Base-by-base conservation (phyloP, 345 rosid genomes). In the Sonneratia alba region DNA sequence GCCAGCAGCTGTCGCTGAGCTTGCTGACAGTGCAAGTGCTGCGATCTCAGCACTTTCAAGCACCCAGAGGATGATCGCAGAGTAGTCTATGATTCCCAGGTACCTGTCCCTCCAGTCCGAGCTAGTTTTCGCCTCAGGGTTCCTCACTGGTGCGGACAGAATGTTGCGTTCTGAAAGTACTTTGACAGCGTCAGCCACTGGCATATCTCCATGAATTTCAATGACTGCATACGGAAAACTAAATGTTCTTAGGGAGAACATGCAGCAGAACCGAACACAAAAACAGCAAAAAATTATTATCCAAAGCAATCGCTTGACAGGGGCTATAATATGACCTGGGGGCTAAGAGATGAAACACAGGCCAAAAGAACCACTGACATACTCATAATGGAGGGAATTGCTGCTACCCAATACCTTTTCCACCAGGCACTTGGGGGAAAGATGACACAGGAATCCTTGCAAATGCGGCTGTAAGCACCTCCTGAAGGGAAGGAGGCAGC, bases 21-120 rank as follows among this genome's bases (percentile, higher is more conserved):
- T 77, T 21, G 93, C 87, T 14, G 96, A 85, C 48, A 93, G 73
- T 18, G 93, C 89, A 68, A 84, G 80, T 1, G 96, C 96, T 2
- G 92, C 97, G 13, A 91, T 77, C 16, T 88, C 93, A 5, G 97
- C 96, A 64, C 86, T 87, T 79, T 93, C 96, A 3, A 93, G 53
- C 49, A 88, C 96, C 97, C 98, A 88, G 55, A 89, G 85, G 81
- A 89, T 78, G 64, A 93, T 78, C 0, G 89, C 88, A 0, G 97
- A 79, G 79, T 93, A 91, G 70, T 91, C 98, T 67, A 93, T 79
- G 75, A 88, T 85, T 55, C 97, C 97, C 8, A 91, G 65, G 75
- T 89, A 93, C 77, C 87, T 81, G 2, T 93, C 84, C 82, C 83
- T 86, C 92, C 97, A 93, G 71, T 91, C 90, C 38, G 53, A n/a